Percentiles rank a stretch among this genome's conserved stretches.
These are phyloP conservation scores for Paramecium pentaurelia DNA, from an alignment of 73 alveolate species.

Conservation along the genomic window DNA sequence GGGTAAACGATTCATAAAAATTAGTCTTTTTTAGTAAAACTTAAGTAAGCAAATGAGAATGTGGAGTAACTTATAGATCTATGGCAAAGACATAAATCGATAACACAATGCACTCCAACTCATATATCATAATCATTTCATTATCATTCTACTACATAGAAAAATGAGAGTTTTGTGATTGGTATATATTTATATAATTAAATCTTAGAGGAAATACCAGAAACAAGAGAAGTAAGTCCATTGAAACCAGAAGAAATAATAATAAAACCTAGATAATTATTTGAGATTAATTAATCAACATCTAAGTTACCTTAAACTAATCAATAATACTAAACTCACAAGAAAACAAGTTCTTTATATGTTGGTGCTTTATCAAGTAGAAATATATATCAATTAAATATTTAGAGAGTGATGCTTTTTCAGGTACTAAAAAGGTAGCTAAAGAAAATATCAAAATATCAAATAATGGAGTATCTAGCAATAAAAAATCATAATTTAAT, in stretches of 20 bases:
- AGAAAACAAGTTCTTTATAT: background rate
- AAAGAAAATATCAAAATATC: background rate
- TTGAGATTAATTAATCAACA: background rate
- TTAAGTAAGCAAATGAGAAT: background rate
- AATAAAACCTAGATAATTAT: background rate
- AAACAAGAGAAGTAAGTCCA: slow-evolving; percentile 20
- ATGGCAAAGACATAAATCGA: slow-evolving; percentile 3
- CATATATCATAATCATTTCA: background rate
- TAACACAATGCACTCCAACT: background rate
- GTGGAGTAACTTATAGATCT: background rate
- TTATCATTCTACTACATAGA: background rate
- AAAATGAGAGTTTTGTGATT: background rate
- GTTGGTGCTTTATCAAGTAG: background rate
- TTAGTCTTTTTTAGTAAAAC: background rate
- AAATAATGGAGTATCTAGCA: background rate
- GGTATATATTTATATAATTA: background rate
- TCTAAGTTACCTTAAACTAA: background rate
- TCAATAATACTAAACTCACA: background rate
- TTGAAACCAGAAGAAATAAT: background rate
- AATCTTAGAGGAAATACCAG: slow-evolving; percentile 1
- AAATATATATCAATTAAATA: background rate
- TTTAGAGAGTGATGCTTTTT: slow-evolving; percentile 2
- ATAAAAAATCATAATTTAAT: background rate
- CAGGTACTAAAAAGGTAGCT: background rate
- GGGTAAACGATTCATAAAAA: background rate